Conservation (phyloP, 805 yeast genomes). For the Cyberlindnera meyerae region DNA sequence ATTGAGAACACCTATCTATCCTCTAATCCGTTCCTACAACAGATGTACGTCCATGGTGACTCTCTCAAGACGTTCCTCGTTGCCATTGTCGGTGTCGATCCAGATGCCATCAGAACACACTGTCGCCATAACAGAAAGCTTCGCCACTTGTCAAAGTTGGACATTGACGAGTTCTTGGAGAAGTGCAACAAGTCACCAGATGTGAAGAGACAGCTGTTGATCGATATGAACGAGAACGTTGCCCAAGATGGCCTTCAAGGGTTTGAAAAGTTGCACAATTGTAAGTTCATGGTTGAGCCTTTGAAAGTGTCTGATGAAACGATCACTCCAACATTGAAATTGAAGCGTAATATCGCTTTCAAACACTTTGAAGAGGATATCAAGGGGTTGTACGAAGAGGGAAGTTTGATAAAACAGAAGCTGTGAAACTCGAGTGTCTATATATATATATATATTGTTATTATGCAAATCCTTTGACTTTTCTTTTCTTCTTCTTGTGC, state of each 20-base stretch:
- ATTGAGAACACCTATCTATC: conserved; percentile 55
- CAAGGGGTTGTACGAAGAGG: conserved; percentile 45
- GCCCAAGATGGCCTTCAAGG: conserved; percentile 41
- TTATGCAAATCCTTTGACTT: conserved; percentile 22
- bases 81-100: conserved; percentile 51
- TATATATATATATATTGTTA: neutral
- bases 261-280: conserved; percentile 58
- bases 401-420: conserved; percentile 23
- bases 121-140: conserved; percentile 9
- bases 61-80: conserved; percentile 49
- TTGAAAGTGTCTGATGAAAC: conserved; percentile 55
- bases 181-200: conserved; percentile 14
- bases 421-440: conserved; percentile 5
- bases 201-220: conserved; percentile 29
- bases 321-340: conserved; percentile 63
- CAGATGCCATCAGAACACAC: conserved; percentile 24
- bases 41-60: conserved; percentile 61
- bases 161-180: conserved; percentile 10
- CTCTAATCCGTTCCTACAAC: conserved; percentile 45
- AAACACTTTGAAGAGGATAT: conserved; percentile 38
- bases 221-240: conserved; percentile 36
- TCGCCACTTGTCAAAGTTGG: conserved; percentile 5
- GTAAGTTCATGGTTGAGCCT: conserved; percentile 51
- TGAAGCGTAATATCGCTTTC: conserved; percentile 44
- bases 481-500: conserved; percentile 15